A percentile compares a stretch with the other conserved stretches of the same genome.
phyloP scores from a whole-genome alignment of 169 alveolate genomes.

The Ichthyophthirius multifiliis region DNA sequence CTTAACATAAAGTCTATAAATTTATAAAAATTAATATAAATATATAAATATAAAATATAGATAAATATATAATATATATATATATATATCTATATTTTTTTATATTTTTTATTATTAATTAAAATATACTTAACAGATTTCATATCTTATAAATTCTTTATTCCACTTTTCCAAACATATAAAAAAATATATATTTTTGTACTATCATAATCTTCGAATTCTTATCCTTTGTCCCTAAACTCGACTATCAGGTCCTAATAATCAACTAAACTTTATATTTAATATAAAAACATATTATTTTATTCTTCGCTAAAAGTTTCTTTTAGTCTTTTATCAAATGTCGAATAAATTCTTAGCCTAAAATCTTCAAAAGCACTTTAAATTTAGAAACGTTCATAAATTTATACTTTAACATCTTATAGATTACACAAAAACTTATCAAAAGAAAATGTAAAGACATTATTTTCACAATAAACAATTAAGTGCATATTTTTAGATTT shows the following conservation, averaged over 20 bases:
- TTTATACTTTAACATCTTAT: neutral
- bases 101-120: neutral
- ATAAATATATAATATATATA: neutral
- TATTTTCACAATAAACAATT: neutral
- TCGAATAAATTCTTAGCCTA: conserved; percentile 6
- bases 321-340: neutral
- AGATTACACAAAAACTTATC: neutral
- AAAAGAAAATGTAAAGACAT: neutral
- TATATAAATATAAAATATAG: neutral
- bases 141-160: neutral
- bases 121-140: neutral
- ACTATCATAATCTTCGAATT: conserved; percentile 14
- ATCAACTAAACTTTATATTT: neutral
- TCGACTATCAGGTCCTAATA: neutral
- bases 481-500: neutral
- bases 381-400: neutral
- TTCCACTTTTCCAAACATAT: neutral
- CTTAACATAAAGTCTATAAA: no score
- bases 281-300: neutral
- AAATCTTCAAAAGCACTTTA: neutral
- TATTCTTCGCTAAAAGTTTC: neutral
- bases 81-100: neutral
- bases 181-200: neutral
- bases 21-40: neutral
- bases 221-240: neutral